A percentile compares a stretch with the other conserved stretches of the same genome.
Evolutionary conservation across 371 early-diverging fungal genomes (phyloP).

Genomic region (Mycotypha africana): DNA sequence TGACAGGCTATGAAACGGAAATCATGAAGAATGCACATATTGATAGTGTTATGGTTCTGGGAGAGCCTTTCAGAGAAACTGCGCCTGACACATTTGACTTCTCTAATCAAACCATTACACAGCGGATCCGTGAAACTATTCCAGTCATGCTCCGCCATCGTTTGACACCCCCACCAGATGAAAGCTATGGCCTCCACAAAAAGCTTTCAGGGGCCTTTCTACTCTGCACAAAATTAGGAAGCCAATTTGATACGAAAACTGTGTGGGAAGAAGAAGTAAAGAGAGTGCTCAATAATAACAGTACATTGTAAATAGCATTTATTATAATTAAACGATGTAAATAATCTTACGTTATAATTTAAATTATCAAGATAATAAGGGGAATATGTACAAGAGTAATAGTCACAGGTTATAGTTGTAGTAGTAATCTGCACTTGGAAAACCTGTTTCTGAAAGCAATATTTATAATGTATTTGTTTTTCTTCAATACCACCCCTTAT

Average conservation of each 20-base stretch:
- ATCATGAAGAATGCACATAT: conserved; percentile 89
- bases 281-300: conserved; percentile 10
- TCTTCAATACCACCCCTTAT: conserved; percentile 6
- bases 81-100: conserved; percentile 71
- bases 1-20: conserved; percentile 89
- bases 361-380: no score
- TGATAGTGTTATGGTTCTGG: conserved; percentile 80
- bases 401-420: no score
- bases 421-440: no score
- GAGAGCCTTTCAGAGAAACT: conserved; percentile 74
- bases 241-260: conserved; percentile 65
- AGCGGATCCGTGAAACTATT: conserved; percentile 78
- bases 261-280: conserved; percentile 56
- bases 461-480: no score
- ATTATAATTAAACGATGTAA: no score
- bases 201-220: conserved; percentile 93
- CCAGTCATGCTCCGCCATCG: conserved; percentile 93
- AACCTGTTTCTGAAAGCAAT: no score
- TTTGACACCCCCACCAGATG: conserved; percentile 95
- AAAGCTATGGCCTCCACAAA: conserved; percentile 92
- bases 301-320: no score
- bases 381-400: no score
- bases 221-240: conserved; percentile 81
- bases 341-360: no score
- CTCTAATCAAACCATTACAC: conserved; percentile 73